These are phyloP conservation scores for Podospora comata DNA, from an alignment of 495 filamentous ascomycete species.

Conservation along the genomic window DNA sequence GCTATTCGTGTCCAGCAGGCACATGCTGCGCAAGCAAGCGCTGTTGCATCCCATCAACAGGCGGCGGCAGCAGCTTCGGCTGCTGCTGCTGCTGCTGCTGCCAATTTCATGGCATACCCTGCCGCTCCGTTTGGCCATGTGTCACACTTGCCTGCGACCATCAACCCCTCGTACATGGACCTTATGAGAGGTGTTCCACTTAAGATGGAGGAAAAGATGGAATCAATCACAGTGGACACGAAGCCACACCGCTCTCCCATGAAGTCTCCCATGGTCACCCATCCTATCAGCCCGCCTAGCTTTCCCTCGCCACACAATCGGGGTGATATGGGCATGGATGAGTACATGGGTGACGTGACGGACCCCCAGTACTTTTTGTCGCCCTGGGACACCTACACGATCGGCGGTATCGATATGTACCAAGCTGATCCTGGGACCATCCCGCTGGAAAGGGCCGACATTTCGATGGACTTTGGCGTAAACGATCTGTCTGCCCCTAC, in stretches of 20 bases:
- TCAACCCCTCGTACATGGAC: conserved; percentile 40
- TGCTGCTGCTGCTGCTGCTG: not conserved
- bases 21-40: conserved; percentile 26
- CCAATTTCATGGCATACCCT: not conserved
- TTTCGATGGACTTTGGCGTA: conserved; percentile 33
- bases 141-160: conserved; percentile 23
- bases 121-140: conserved; percentile 19
- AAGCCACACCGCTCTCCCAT: conserved; percentile 28
- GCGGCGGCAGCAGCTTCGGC: no score
- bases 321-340: conserved; percentile 34
- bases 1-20: conserved; percentile 35
- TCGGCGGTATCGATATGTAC: conserved; percentile 34
- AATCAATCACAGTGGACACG: conserved; percentile 29
- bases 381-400: conserved; percentile 22
- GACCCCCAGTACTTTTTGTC: not conserved
- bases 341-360: conserved; percentile 27
- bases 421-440: conserved; percentile 29
- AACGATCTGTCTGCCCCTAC: conserved; percentile 34
- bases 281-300: conserved; percentile 20
- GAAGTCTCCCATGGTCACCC: conserved; percentile 35
- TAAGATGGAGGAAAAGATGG: conserved; percentile 18
- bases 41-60: conserved; percentile 5
- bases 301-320: conserved; percentile 36
- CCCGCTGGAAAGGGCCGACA: conserved; percentile 29
- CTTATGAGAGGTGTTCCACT: conserved; percentile 28